Conservation (phyloP, 805 yeast genomes). For the Wickerhamiella sergipiensis region DNA sequence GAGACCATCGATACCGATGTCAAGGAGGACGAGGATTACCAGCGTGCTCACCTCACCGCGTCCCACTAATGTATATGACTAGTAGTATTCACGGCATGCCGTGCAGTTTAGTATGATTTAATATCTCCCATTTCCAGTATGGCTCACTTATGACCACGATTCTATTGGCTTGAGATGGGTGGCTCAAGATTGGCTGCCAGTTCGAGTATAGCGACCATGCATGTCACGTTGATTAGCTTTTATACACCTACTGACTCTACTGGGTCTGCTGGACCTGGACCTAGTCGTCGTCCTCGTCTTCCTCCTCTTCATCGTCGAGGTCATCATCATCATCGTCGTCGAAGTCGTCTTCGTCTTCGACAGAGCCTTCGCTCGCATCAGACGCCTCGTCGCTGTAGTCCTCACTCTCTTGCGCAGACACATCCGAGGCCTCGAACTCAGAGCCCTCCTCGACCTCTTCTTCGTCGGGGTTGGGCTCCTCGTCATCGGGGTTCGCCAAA, state of each 20-base stretch:
- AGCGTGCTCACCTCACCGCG: neutral
- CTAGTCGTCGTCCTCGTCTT: conserved; percentile 25
- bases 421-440: conserved; percentile 49
- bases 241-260: neutral
- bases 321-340: conserved; percentile 30
- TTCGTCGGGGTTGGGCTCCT: conserved; percentile 40
- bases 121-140: too few species aligned
- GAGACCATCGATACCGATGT: neutral
- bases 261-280: too few species aligned
- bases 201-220: too few species aligned
- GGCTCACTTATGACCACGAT: too few species aligned
- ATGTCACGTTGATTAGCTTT: too few species aligned
- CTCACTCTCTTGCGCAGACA: conserved; percentile 32
- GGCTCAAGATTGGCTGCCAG: too few species aligned
- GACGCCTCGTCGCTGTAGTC: conserved; percentile 24
- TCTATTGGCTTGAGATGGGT: too few species aligned
- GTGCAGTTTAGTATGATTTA: too few species aligned
- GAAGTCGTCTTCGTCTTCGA: conserved; percentile 19
- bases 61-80: neutral
- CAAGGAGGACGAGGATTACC: neutral
- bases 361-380: conserved; percentile 8
- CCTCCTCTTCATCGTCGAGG: conserved; percentile 50
- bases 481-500: conserved; percentile 78
- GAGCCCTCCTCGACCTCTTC: conserved; percentile 58
- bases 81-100: too few species aligned